Base-by-base conservation (phyloP, 2,329 filamentous ascomycete genomes). In the Drechslerella dactyloides region DNA sequence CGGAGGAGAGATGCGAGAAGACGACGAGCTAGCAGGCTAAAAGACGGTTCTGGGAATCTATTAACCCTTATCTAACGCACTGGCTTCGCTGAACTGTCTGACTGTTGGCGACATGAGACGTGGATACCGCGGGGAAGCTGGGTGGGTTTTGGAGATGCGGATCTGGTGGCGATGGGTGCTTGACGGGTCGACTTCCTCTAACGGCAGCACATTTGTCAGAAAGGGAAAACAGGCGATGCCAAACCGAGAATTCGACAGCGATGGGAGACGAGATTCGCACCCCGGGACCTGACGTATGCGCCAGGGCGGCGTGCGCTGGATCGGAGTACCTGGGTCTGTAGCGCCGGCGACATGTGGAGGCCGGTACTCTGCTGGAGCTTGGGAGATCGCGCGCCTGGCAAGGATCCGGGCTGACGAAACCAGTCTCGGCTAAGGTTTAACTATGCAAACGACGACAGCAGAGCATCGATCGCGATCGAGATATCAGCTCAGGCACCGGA, bases 41-140 rank as follows among this genome's bases (percentile, higher is more conserved):
- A 56, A 17, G 44, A 51, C 50, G 46, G 11, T 52, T 37, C 58
- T 21, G 21, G n/a, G 19, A 15, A 58, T 59, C 53, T n/a, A 40
- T 33, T 70, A 70, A 55, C 66, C 66, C 53, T 70, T 48, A 24
- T 62, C 66, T 59, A 70, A 70, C 59, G 54, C 58, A 70, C 66
- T 59, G 21, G 48, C 37, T 70, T 64, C 58, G 37, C 66, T 37
- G 57, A 58, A 59, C 48, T 59, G 53, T 37, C 27, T 63, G 53
- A 40, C 30, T 63, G 48, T 50, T 40, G 46, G 61, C 63, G 66
- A 63, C 66, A 70, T 70, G 66, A 62, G 61, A 62, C 55, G 66
- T 44, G 48, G 54, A 19, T 68, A 33, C 21, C 33, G 52, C 37
- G 37, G 46, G 27, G 27, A 27, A 8, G 40, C n/a, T 4, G 23